Percentiles rank a stretch among this genome's conserved stretches.
These are phyloP conservation scores for Chlorella sp. DNA, from an alignment of 139 green algal species.

Conservation along the genomic window DNA sequence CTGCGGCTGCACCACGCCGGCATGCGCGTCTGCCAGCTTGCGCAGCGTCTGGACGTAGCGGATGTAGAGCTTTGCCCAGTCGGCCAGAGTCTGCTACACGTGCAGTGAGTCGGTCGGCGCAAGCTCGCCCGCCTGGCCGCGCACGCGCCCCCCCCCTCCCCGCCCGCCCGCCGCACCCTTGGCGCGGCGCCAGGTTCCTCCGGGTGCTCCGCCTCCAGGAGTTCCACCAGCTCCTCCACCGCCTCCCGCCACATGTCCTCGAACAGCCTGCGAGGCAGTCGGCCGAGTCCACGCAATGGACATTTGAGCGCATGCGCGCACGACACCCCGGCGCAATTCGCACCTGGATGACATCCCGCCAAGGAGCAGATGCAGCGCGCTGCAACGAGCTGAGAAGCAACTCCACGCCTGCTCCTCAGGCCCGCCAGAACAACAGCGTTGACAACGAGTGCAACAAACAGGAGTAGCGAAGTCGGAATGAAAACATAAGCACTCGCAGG, in stretches of 20 bases:
- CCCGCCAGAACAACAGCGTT: too few species aligned
- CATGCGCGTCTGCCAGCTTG: constrained; percentile 81
- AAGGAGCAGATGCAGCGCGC: too few species aligned
- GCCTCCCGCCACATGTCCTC: constrained; percentile 86
- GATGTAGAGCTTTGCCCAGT: constrained; percentile 90
- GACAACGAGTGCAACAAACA: too few species aligned
- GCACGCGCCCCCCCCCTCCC: constrained; percentile 39
- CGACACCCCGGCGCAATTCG: too few species aligned
- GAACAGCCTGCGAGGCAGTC: constrained; percentile 66
- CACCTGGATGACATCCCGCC: too few species aligned
- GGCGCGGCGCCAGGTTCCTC: constrained; percentile 21
- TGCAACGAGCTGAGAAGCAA: too few species aligned
- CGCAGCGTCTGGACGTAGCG: constrained; percentile 84
- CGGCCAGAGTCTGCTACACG: constrained; percentile 43
- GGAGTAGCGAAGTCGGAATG: too few species aligned
- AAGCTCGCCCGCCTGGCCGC: background rate
- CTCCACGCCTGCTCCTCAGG: too few species aligned
- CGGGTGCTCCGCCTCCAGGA: constrained; percentile 83
- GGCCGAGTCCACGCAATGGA: background rate
- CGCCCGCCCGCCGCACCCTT: constrained; percentile 57
- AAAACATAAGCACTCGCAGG: too few species aligned
- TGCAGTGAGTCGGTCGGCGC: background rate
- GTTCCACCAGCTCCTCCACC: constrained; percentile 87
- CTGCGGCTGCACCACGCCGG: constrained; percentile 89
- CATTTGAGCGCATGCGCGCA: too few species aligned